A percentile compares a stretch with the other conserved stretches of the same genome.
phyloP scores from a whole-genome alignment of 75 land plant genomes.

The Pseudotsuga menziesii region DNA sequence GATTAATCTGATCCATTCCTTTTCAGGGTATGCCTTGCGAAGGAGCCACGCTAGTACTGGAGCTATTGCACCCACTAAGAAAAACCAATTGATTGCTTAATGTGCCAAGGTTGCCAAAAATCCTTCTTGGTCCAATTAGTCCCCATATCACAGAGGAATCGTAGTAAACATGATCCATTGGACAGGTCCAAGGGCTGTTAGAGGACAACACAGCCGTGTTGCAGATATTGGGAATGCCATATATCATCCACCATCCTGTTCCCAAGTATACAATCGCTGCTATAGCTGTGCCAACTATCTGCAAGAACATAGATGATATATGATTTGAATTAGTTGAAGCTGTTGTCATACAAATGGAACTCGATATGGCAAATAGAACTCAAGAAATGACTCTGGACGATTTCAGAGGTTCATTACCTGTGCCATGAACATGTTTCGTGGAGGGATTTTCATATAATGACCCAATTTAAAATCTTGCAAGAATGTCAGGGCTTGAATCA shows the following conservation, averaged over 20 bases:
- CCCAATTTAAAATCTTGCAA: constrained; percentile 39
- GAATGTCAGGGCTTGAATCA: constrained; percentile 35
- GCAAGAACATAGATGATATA: too few relatives aligned
- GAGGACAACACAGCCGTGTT: constrained; percentile 35
- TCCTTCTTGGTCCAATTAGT: constrained; percentile 66
- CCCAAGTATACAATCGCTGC: constrained; percentile 60
- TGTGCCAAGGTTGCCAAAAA: constrained; percentile 65
- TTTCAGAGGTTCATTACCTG: constrained; percentile 17
- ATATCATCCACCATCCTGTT: constrained; percentile 84
- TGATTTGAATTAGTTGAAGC: too few relatives aligned
- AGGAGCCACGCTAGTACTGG: constrained; percentile 71
- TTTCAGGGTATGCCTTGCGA: constrained; percentile 45
- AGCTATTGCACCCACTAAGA: constrained; percentile 65
- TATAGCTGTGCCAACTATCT: constrained; percentile 9
- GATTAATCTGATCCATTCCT: constrained; percentile 61
- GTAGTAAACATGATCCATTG: constrained; percentile 67
- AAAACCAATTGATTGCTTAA: constrained; percentile 73
- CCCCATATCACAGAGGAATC: constrained; percentile 97
- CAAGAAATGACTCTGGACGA: too few relatives aligned
- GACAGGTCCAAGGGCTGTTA: constrained; percentile 86
- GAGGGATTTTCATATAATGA: constrained; percentile 49
- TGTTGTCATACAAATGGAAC: too few relatives aligned
- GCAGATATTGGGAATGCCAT: constrained; percentile 58
- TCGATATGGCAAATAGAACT: too few relatives aligned
- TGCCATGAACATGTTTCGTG: constrained; percentile 33